phyloP scores from a whole-genome alignment of 2,329 filamentous ascomycete species.

The Penicillium glabrum region DNA sequence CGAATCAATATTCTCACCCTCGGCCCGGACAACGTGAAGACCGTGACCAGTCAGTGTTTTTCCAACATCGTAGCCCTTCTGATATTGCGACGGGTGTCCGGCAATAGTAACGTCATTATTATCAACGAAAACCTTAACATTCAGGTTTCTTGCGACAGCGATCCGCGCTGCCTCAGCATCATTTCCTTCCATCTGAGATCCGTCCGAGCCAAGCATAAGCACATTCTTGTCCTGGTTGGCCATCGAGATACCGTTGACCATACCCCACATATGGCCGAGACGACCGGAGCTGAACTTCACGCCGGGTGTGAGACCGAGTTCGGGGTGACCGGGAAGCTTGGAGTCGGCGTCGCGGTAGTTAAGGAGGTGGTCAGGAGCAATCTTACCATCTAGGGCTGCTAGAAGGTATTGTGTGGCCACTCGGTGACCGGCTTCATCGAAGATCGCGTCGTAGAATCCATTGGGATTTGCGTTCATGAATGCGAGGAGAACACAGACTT shows the following conservation, averaged over 20 bases:
- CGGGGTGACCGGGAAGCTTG: conserved; percentile 42
- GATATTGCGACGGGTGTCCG: conserved; percentile 40
- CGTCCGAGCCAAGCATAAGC: conserved; percentile 40
- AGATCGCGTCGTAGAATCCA: conserved; percentile 35
- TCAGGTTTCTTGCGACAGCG: conserved; percentile 38
- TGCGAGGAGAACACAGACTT: conserved; percentile 41
- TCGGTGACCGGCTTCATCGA: conserved; percentile 41
- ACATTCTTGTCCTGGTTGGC: conserved; percentile 39
- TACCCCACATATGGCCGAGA: conserved; percentile 41
- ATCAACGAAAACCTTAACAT: conserved; percentile 41
- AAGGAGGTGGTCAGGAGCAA: conserved; percentile 40
- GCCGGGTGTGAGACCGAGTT: conserved; percentile 41
- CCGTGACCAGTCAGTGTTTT: conserved; percentile 39
- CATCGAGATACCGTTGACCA: conserved; percentile 41
- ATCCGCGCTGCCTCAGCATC: conserved; percentile 42
- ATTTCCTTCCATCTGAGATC: conserved; percentile 44
- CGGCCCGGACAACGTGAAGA: conserved; percentile 34
- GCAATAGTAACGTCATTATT: conserved; percentile 46
- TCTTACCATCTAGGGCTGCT: conserved; percentile 36
- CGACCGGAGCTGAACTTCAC: conserved; percentile 43
- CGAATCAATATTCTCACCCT: conserved; percentile 40
- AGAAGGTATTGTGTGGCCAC: conserved; percentile 44
- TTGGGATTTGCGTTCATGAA: conserved; percentile 36
- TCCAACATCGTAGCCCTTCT: conserved; percentile 36
- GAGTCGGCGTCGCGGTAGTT: conserved; percentile 43